Evolutionary conservation across 257 asterid genomes (phyloP), one percentile per base, ranked within the genome.

Genomic region (Parsonsia alboflavescens): DNA sequence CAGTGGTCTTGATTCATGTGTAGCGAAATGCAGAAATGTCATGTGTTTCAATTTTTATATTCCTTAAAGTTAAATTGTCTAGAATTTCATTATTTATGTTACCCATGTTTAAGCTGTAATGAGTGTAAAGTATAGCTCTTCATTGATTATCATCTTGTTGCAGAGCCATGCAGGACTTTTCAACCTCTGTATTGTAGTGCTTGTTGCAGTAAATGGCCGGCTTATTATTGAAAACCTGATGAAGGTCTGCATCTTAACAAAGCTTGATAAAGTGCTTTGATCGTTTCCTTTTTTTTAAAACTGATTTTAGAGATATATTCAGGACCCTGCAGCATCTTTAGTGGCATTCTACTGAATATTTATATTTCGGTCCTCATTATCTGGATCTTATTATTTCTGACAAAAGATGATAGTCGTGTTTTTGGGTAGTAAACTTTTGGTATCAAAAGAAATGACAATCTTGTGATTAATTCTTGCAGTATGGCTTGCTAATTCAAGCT

Each of bases 101-200:
- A 39, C 30, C 13, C 70, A 39, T 39, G n/a, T 39, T 65, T 11
- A 0, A 19, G 50, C 50, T 39, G 6, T 65, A 19, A 7, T 36
- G n/a, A 21, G 30, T 8, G 10, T 5, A 7, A 33, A 19, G 8
- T 65, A 39, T 65, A 17, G n/a, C 41, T 41, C 50, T 39, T 65
- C 70, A 9, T 65, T 39, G 50, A 65, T 39, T 59, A 57, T 71
- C 75, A 45, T 88, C 78, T 75, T 82, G 68, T 84, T 83, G 77
- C 90, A 95, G 99, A 95, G 98, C 85, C 99, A 95, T 85, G 99
- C 99, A 56, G 99, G 99, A 57, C 91, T 95, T 54, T 91, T 95
- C 89, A 95, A 95, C 84, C 98, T 95, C 75, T 95, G 99, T 82
- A 83, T 95, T 57, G 99, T 95, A 89, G 99, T 95, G 84, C 99